Evolutionary conservation across 1,284 basidiomycete species (phyloP).

Genomic region (Grifola frondosa): DNA sequence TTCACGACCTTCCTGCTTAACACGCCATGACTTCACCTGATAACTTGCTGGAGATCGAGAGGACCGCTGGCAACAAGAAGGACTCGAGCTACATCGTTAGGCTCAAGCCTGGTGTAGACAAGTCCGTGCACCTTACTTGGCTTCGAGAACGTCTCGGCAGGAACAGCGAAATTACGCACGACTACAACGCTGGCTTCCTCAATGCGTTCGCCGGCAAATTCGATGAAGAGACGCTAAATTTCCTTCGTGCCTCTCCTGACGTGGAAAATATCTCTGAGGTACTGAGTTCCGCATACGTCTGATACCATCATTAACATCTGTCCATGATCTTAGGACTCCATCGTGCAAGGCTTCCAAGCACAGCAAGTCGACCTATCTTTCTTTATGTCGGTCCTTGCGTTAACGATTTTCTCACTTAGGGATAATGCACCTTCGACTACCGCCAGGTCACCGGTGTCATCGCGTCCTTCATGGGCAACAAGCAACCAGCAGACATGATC

Average conservation of each 20-base stretch:
- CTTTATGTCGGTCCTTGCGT: not conserved
- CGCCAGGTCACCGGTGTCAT: not conserved
- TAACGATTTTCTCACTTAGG: constrained; percentile 1
- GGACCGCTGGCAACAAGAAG: not conserved
- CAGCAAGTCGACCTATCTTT: not conserved
- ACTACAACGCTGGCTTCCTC: not conserved
- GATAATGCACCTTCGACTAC: constrained; percentile 2
- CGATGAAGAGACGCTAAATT: not conserved
- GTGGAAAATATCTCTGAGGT: constrained; percentile 1
- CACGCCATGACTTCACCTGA: too few species aligned
- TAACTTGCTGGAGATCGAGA: not conserved
- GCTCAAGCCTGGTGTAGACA: not conserved
- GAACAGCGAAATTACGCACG: not conserved
- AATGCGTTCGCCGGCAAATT: not conserved
- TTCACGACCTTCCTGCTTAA: too few species aligned
- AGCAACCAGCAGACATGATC: not conserved
- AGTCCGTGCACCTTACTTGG: not conserved
- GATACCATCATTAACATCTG: too few species aligned
- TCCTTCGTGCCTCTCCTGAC: not conserved
- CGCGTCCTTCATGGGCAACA: not conserved
- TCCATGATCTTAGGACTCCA: not conserved
- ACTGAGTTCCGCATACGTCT: too few species aligned
- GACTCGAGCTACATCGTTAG: constrained; percentile 1
- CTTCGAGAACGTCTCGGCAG: not conserved
- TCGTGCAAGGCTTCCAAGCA: not conserved